A percentile compares a stretch with the other conserved stretches of the same genome.
These are phyloP conservation scores for Dittrichia graveolens DNA, from an alignment of 129 eudicot genomes.

Conservation along the genomic window DNA sequence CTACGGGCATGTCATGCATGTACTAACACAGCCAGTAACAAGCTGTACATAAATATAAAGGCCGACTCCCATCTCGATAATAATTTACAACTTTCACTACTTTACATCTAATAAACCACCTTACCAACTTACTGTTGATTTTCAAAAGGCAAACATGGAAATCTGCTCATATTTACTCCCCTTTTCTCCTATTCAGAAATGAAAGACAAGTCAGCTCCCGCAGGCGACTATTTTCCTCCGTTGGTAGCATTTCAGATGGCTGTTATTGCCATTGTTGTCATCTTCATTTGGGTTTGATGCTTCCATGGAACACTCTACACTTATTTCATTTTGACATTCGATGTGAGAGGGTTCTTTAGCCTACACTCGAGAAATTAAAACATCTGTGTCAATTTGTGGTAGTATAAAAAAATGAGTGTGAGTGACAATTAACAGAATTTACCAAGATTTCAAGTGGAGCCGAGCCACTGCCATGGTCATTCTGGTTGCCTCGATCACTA, in stretches of 20 bases:
- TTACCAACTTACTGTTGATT: conserved; percentile 13
- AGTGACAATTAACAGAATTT: not conserved
- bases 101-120: conserved; percentile 36
- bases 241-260: conserved; percentile 51
- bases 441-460: conserved; percentile 33
- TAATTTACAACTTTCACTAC: conserved; percentile 27
- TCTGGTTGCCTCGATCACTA: conserved; percentile 19
- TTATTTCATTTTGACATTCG: conserved; percentile 32
- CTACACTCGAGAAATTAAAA: conserved; percentile 22
- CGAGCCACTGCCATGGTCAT: conserved; percentile 15
- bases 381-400: not conserved
- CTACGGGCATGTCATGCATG: conserved; percentile 1
- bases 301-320: conserved; percentile 31
- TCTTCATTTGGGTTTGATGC: conserved; percentile 28
- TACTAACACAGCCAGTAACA: conserved; percentile 26
- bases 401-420: not conserved
- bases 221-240: conserved; percentile 48
- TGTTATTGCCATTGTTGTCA: conserved; percentile 31
- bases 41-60: conserved; percentile 30
- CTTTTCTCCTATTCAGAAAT: not conserved
- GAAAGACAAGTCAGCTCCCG: conserved; percentile 36
- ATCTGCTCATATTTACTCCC: conserved; percentile 34
- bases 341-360: conserved; percentile 32
- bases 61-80: conserved; percentile 3
- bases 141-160: not conserved